phyloP scores from a whole-genome alignment of 164 flowering plant genomes.

The Saururus chinensis region DNA sequence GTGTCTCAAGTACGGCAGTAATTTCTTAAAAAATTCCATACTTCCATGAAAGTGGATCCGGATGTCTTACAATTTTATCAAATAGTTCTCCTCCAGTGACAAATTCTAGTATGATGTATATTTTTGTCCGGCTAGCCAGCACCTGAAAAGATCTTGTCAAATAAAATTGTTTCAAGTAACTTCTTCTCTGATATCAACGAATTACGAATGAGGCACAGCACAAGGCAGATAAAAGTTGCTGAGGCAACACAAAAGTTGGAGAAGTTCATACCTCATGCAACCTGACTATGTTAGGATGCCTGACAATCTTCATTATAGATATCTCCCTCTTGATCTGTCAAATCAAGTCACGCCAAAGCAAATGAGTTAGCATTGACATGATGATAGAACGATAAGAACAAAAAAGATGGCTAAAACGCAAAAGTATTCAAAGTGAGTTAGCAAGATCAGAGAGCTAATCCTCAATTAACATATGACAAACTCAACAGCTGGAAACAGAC shows the following conservation, averaged over 20 bases:
- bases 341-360: too few relatives aligned
- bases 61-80: constrained; percentile 80
- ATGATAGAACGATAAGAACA: too few relatives aligned
- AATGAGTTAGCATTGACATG: too few relatives aligned
- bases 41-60: neutral
- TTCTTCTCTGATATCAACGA: neutral
- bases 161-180: neutral
- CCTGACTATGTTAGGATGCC: constrained; percentile 87
- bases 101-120: constrained; percentile 80
- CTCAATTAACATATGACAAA: too few relatives aligned
- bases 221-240: neutral
- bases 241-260: neutral
- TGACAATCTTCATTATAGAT: constrained; percentile 97
- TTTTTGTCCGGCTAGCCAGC: constrained; percentile 76
- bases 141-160: constrained; percentile 34
- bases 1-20: too few relatives aligned
- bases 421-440: too few relatives aligned
- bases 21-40: too few relatives aligned
- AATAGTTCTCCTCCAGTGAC: constrained; percentile 91
- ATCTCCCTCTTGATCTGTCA: constrained; percentile 88
- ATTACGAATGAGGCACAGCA: too few relatives aligned
- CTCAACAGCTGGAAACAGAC: too few relatives aligned
- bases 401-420: too few relatives aligned
- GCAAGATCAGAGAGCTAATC: too few relatives aligned
- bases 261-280: constrained; percentile 64